These are phyloP conservation scores for Turnera subulata DNA, from an alignment of 345 rosid genomes.

Conservation along the genomic window DNA sequence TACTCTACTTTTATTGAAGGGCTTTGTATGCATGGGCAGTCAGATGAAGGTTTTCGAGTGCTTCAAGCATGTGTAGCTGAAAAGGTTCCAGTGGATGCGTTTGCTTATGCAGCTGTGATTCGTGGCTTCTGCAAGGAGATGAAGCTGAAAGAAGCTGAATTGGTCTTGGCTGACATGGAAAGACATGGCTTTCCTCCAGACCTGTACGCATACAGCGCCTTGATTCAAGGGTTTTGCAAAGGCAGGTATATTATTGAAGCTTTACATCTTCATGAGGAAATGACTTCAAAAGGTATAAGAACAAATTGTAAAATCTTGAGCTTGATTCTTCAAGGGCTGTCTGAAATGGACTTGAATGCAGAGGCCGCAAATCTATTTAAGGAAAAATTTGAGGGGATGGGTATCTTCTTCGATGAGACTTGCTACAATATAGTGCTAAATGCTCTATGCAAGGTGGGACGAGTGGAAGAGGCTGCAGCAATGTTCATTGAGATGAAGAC, in stretches of 20 bases:
- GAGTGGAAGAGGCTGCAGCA: constrained; percentile 48
- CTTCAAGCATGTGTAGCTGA: constrained; percentile 23
- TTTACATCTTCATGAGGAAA: constrained; percentile 33
- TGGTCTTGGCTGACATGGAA: constrained; percentile 44
- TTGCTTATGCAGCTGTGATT: constrained; percentile 44
- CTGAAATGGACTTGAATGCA: constrained; percentile 33
- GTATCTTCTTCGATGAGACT: constrained; percentile 50
- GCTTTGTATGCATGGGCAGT: constrained; percentile 43
- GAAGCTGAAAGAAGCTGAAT: constrained; percentile 54
- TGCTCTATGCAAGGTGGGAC: constrained; percentile 60
- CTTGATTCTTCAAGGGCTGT: constrained; percentile 54
- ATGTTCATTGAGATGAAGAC: constrained; percentile 56
- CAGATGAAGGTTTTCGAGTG: constrained; percentile 39
- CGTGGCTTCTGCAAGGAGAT: constrained; percentile 54
- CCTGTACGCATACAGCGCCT: constrained; percentile 32
- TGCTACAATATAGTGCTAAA: constrained; percentile 47
- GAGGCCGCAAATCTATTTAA: constrained; percentile 38
- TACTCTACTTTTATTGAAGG: constrained; percentile 59
- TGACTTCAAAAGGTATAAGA: constrained; percentile 50
- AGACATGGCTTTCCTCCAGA: constrained; percentile 42
- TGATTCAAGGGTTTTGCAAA: constrained; percentile 51
- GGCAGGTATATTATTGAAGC: constrained; percentile 40
- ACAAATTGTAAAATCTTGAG: constrained; percentile 51
- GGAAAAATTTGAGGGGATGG: constrained; percentile 30
- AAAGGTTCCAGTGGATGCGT: constrained; percentile 32